A percentile compares a stretch with the other conserved stretches of the same genome.
phyloP scores from a whole-genome alignment of 257 asterid species.

The Ehretia macrophylla region DNA sequence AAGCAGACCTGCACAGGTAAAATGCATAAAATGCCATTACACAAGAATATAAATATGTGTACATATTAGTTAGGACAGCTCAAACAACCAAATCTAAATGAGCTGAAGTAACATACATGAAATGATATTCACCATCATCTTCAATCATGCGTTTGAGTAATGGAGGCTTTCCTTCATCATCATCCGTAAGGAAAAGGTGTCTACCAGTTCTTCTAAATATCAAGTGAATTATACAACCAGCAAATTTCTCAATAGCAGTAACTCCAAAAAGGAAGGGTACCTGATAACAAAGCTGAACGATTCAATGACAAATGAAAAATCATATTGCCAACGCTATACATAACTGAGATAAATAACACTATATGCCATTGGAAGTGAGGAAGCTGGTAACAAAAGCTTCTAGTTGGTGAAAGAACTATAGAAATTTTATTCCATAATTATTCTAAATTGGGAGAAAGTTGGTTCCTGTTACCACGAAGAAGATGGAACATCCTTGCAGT shows the following conservation, averaged over 20 bases:
- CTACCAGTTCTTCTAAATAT: constrained; percentile 94
- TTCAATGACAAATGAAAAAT: neutral
- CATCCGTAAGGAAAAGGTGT: constrained; percentile 87
- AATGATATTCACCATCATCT: constrained; percentile 53
- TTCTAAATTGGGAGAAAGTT: too few relatives aligned
- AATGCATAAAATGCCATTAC: constrained; percentile 9
- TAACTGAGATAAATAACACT: too few relatives aligned
- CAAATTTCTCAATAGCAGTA: constrained; percentile 72
- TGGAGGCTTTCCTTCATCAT: constrained; percentile 85
- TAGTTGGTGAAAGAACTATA: too few relatives aligned
- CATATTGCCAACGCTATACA: neutral
- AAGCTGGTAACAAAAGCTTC: too few relatives aligned
- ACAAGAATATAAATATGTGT: neutral
- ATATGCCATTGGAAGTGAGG: too few relatives aligned
- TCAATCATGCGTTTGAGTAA: constrained; percentile 79
- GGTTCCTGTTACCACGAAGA: too few relatives aligned
- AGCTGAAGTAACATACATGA: constrained; percentile 52
- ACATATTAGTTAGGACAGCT: neutral
- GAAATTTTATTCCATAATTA: too few relatives aligned
- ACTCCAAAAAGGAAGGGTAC: constrained; percentile 98
- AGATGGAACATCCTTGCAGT: too few relatives aligned
- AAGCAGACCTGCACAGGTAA: constrained; percentile 70
- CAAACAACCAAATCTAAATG: neutral
- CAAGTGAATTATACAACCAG: constrained; percentile 72
- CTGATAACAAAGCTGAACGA: constrained; percentile 27